A percentile compares a stretch with the other conserved stretches of the same genome.
phyloP scores from a whole-genome alignment of 2,329 filamentous ascomycete species.

The Curvularia eragrostidis region DNA sequence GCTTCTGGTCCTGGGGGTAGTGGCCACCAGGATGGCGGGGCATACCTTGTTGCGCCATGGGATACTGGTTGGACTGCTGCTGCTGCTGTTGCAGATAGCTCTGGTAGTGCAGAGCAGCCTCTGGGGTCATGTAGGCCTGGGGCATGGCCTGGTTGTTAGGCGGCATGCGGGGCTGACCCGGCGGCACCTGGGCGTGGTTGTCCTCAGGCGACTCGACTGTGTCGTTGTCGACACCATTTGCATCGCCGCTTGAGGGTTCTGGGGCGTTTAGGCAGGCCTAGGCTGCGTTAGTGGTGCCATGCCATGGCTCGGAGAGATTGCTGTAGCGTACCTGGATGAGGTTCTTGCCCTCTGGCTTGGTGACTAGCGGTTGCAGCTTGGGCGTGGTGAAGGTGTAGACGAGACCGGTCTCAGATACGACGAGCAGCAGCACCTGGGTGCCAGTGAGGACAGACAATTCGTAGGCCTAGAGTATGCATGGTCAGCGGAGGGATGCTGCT shows the following conservation, averaged over 20 bases:
- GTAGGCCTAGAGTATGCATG: conserved; percentile 71
- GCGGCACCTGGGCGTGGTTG: conserved; percentile 77
- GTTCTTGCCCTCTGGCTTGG: conserved; percentile 98
- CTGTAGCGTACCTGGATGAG: conserved; percentile 82
- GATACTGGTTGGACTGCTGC: conserved; percentile 70
- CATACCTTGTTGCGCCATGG: conserved; percentile 80
- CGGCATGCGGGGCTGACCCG: conserved; percentile 71
- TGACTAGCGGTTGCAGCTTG: conserved; percentile 96
- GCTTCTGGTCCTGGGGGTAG: conserved; percentile 68
- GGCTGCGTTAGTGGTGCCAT: conserved; percentile 45
- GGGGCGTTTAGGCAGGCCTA: conserved; percentile 97
- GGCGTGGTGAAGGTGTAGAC: conserved; percentile 99
- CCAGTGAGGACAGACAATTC: conserved; percentile 96
- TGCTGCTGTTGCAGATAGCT: conserved; percentile 73
- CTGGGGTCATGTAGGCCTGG: conserved; percentile 68
- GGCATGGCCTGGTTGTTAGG: conserved; percentile 70
- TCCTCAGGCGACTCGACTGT: conserved; percentile 90
- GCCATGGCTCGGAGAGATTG: conserved; percentile 2
- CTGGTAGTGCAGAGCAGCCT: conserved; percentile 80
- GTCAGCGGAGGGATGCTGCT: conserved; percentile 13
- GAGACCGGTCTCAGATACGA: conserved; percentile 95
- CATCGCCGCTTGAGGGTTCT: conserved; percentile 80
- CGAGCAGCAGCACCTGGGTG: conserved; percentile 93
- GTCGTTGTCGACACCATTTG: conserved; percentile 63
- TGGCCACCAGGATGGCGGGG: conserved; percentile 67